Base-by-base conservation (phyloP, 2,329 filamentous ascomycete species). In the Fusarium concolor region DNA sequence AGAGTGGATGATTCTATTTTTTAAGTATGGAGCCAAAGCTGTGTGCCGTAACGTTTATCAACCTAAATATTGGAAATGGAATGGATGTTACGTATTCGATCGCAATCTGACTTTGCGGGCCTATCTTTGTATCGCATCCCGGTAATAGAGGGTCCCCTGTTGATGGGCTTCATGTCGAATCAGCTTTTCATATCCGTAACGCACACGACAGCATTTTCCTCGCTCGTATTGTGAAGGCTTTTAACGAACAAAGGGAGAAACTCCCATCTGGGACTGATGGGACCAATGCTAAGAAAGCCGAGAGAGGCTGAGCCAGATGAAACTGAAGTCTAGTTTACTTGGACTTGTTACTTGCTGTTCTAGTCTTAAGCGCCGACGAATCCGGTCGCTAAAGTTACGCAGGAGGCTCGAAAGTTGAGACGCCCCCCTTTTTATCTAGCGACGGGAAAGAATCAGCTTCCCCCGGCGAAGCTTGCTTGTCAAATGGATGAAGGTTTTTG, bases 231-330 rank as follows among this genome's bases (percentile, higher is more conserved):
- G 14, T 54, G 24, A 57, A 29, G 44, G 29, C n/a, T 24, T 22
- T n/a, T 37, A 35, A 29, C 59, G 50, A 57, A 50, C 64, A 38
- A 51, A 37, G 24, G 33, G 41, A 64, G 10, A 31, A 33, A n/a
- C 29, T 56, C 42, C 45, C 31, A 18, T 45, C 53, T 28, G 51
- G 59, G 42, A 66, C 42, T 46, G 42, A 24, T 43, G 35, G 46
- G 38, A 43, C 43, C 60, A 31, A 44, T 47, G 33, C 43, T 57
- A 51, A 64, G 44, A 64, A 38, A 51, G 60, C 51, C 58, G 59
- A 46, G 68, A 62, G 67, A 66, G 68, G 67, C 68, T 69, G 65
- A 71, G 68, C 68, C 52, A 67, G 43, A 54, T 58, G 45, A 64
- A 64, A 64, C 52, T 59, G 56, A 55, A 33, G 31, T 58, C 43